Conservation (phyloP, 768 basidiomycete species). For the Pulveroboletus sp. region DNA sequence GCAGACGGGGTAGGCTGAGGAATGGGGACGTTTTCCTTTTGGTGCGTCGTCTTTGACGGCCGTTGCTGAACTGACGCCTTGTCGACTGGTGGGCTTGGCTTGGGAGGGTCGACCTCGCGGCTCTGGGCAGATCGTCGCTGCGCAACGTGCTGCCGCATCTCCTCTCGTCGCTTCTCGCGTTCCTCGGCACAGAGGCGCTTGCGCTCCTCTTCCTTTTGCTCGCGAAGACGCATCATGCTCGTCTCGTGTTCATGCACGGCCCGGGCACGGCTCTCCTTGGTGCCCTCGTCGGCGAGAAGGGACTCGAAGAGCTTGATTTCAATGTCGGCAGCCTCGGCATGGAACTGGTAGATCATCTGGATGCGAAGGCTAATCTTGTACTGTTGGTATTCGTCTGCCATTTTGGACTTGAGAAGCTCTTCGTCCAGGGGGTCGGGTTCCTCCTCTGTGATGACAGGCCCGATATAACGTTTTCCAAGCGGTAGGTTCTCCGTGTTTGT, state of each 20-base stretch:
- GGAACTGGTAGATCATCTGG: slow-evolving; percentile 34
- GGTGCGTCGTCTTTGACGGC: slow-evolving; percentile 14
- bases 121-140: slow-evolving; percentile 19
- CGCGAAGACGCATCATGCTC: slow-evolving; percentile 32
- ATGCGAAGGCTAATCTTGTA: slow-evolving; percentile 32
- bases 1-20: slow-evolving; percentile 2
- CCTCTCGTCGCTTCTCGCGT: slow-evolving; percentile 24
- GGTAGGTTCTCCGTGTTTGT: slow-evolving; percentile 16
- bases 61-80: slow-evolving; percentile 14
- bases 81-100: slow-evolving; percentile 16
- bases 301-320: slow-evolving; percentile 30
- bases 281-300: slow-evolving; percentile 25
- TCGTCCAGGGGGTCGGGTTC: slow-evolving; percentile 27
- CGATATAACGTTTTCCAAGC: slow-evolving; percentile 32
- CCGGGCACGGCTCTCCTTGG: slow-evolving; percentile 28
- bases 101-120: slow-evolving; percentile 15
- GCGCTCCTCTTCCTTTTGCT: slow-evolving; percentile 31
- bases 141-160: slow-evolving; percentile 17
- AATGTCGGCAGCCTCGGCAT: slow-evolving; percentile 27
- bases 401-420: slow-evolving; percentile 29
- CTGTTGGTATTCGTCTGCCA: slow-evolving; percentile 31
- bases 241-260: slow-evolving; percentile 32
- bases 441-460: slow-evolving; percentile 29
- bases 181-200: slow-evolving; percentile 30
- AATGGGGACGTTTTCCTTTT: slow-evolving; percentile 28